Conservation (phyloP, 495 filamentous ascomycete species). For the Penicillium mononematosum region DNA sequence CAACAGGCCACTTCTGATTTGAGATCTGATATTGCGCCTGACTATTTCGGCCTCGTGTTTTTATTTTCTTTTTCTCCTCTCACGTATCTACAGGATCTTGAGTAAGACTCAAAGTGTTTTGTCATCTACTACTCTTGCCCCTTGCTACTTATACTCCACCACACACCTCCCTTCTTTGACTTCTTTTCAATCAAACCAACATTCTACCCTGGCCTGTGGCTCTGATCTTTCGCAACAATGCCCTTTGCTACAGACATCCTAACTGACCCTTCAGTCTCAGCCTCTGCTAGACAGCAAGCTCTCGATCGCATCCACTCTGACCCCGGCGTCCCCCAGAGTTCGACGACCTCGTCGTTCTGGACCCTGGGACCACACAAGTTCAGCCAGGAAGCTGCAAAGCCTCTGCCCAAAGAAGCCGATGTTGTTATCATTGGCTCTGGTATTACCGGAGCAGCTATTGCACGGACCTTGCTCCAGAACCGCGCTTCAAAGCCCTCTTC, state of each 20-base stretch:
- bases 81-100: neutral
- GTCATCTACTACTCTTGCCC: neutral
- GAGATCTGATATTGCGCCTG: slow-evolving; percentile 1
- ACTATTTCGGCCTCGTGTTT: neutral
- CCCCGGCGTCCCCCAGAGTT: slow-evolving; percentile 35
- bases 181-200: neutral
- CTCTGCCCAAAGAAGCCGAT: slow-evolving; percentile 57
- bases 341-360: slow-evolving; percentile 74
- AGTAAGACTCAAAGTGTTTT: neutral
- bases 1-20: slow-evolving; percentile 20
- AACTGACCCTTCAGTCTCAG: slow-evolving; percentile 20
- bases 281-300: slow-evolving; percentile 23
- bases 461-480: slow-evolving; percentile 56
- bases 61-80: neutral
- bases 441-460: slow-evolving; percentile 67
- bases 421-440: slow-evolving; percentile 73
- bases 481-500: slow-evolving; percentile 22
- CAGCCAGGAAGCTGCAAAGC: slow-evolving; percentile 57
- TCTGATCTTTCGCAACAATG: slow-evolving; percentile 19
- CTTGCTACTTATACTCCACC: neutral
- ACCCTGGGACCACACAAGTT: slow-evolving; percentile 50
- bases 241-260: slow-evolving; percentile 24
- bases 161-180: neutral
- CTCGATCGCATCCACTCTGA: slow-evolving; percentile 28
- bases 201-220: neutral